Conservation (phyloP, 2,329 filamentous ascomycete genomes). For the Tolypocladium sp. region DNA sequence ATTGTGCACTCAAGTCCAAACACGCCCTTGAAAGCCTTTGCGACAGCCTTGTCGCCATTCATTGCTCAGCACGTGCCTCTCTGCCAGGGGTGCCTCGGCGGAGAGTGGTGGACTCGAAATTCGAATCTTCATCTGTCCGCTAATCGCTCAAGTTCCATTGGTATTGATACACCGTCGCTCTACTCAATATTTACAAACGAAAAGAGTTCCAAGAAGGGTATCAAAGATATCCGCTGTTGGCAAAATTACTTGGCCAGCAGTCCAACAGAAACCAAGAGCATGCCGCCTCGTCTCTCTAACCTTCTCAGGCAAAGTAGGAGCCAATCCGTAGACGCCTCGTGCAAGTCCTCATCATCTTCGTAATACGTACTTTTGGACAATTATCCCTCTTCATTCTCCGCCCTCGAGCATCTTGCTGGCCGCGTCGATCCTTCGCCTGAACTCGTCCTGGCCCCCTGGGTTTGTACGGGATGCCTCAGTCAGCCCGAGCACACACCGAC, state of each 20-base stretch:
- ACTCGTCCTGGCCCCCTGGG: slow-evolving; percentile 52
- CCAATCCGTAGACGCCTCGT: neutral
- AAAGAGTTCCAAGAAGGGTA: slow-evolving; percentile 13
- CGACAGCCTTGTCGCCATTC: neutral
- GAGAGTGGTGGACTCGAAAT: no score
- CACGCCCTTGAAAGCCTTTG: neutral
- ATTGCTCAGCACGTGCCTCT: no score
- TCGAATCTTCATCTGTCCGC: neutral
- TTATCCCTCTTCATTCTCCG: slow-evolving; percentile 9
- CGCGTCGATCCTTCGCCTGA: slow-evolving; percentile 64
- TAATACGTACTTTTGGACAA: neutral
- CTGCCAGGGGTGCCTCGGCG: no score
- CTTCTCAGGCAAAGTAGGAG: neutral
- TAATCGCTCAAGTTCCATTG: neutral
- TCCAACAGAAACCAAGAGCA: neutral
- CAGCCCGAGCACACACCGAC: slow-evolving; percentile 50
- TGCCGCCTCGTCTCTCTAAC: neutral
- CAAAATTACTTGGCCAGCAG: neutral
- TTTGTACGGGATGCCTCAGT: slow-evolving; percentile 44
- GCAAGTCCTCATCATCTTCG: neutral
- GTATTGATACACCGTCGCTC: neutral
- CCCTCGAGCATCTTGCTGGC: slow-evolving; percentile 68
- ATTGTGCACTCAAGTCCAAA: neutral
- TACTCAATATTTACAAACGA: neutral
- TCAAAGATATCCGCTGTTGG: slow-evolving; percentile 8